Conservation (phyloP, 129 eudicot species). For the Flaveria sonorensis region DNA sequence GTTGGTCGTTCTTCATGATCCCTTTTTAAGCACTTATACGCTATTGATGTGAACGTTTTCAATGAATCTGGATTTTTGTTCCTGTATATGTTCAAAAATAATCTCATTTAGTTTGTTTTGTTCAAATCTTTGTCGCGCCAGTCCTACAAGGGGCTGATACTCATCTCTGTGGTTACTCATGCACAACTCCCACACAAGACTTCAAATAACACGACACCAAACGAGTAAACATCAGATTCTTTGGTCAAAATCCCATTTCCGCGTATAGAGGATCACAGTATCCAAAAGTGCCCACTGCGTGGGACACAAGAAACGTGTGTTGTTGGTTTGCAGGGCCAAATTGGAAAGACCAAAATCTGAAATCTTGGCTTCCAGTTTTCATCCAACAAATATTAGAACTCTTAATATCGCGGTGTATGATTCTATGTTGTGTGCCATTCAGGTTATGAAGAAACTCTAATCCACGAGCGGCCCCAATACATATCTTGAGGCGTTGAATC, state of each 20-base stretch:
- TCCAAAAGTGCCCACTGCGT: neutral
- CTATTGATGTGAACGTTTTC: slow-evolving; percentile 9
- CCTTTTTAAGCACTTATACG: neutral
- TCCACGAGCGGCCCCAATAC: slow-evolving; percentile 22
- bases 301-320: neutral
- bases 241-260: neutral
- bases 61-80: slow-evolving; percentile 10
- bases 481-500: slow-evolving; percentile 19
- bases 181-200: slow-evolving; percentile 15
- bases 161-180: neutral
- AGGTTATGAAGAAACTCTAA: slow-evolving; percentile 10
- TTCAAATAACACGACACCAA: slow-evolving; percentile 27
- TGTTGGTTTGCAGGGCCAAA: slow-evolving; percentile 12
- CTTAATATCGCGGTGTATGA: slow-evolving; percentile 18
- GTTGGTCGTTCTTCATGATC: slow-evolving; percentile 14
- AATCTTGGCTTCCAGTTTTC: slow-evolving; percentile 24
- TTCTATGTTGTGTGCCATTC: slow-evolving; percentile 18
- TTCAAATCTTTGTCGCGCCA: slow-evolving; percentile 11
- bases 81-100: neutral
- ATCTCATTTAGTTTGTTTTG: neutral
- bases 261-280: slow-evolving; percentile 10
- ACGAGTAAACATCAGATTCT: slow-evolving; percentile 24
- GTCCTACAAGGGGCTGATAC: neutral
- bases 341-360: slow-evolving; percentile 21
- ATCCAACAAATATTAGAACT: slow-evolving; percentile 21